Conservation (phyloP, 768 basidiomycete species). For the Boletus sp. region DNA sequence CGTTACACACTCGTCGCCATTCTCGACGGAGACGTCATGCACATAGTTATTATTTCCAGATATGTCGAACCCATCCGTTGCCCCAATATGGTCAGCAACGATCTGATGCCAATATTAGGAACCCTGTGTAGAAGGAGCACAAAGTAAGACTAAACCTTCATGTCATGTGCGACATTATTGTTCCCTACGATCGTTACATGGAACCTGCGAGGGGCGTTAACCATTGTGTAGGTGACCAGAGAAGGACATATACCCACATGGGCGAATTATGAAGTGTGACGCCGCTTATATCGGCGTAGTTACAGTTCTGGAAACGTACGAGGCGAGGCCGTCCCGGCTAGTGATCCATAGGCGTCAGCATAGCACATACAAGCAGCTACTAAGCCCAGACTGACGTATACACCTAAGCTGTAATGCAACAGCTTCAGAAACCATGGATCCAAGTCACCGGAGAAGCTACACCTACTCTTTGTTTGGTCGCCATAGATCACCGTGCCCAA, state of each 20-base stretch:
- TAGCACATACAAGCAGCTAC: not conserved
- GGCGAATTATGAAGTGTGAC: constrained; percentile 14
- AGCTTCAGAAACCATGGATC: not conserved
- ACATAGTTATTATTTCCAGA: constrained; percentile 31
- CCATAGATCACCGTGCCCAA: constrained; percentile 6
- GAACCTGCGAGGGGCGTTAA: constrained; percentile 3
- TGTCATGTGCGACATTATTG: constrained; percentile 8
- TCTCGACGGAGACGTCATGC: constrained; percentile 34
- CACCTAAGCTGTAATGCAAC: not conserved
- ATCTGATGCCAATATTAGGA: not conserved
- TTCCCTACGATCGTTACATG: constrained; percentile 9
- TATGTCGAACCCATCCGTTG: constrained; percentile 13
- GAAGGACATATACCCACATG: constrained; percentile 1
- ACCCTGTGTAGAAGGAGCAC: not conserved
- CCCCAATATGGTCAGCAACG: constrained; percentile 13
- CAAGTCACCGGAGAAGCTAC: not conserved
- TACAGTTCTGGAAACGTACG: constrained; percentile 5
- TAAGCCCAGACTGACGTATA: not conserved
- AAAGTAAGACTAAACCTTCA: not conserved
- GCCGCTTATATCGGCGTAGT: constrained; percentile 8
- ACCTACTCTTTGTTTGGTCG: not conserved
- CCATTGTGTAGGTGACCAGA: not conserved
- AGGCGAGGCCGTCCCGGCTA: constrained; percentile 6
- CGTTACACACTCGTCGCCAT: constrained; percentile 33
- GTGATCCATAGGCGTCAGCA: not conserved